Evolutionary conservation across 2,329 filamentous ascomycete genomes (phyloP), one percentile per base, ranked within the genome.

Genomic region (Fusarium coicis): DNA sequence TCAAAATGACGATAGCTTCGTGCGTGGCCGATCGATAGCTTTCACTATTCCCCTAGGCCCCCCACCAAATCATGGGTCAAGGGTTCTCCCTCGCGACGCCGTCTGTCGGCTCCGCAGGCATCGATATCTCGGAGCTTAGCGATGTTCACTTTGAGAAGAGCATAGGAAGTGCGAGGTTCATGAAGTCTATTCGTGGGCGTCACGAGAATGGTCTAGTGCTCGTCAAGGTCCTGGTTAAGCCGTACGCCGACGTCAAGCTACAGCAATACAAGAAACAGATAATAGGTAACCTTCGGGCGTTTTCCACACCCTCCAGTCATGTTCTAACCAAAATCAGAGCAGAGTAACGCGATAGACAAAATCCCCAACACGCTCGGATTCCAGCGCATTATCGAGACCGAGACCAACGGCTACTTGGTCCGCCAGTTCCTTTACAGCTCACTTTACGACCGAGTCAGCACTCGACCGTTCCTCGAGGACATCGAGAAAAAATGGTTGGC

Each of bases 401-500:
- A 93, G 71, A 95, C 92, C 47, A 95, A 95, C 79, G 96, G 95
- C 53, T 97, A 97, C 80, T 89, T 99, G 26, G 94, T 98, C 64
- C 93, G 96, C 58, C 97, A 98, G 83, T 98, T 93, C 80, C 91
- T 98, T 68, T 96, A 98, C 83, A 98, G 93, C 85, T 98, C 96
- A 30, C 88, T 99, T 9, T 99, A 99, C 84, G 96, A 99, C 84
- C 93, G 96, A 60, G 91, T 99, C 82, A 97, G 96, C 83, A 99
- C 96, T 14, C 91, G 97, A 12, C 97, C 96, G 0, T 99, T 99
- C 77, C 86, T 98, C 15, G 97, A 99, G 82, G 94, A 97, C 74
- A 96, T 99, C 74, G 96, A 99, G 83, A 98, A 98, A 87, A 98
- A 97, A 85, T 99, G 96, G 96, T 89, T 99, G 56, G 93, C 96